These are phyloP conservation scores for Ceratobasidium papillatum DNA, from an alignment of 1,284 basidiomycete species.

Conservation along the genomic window DNA sequence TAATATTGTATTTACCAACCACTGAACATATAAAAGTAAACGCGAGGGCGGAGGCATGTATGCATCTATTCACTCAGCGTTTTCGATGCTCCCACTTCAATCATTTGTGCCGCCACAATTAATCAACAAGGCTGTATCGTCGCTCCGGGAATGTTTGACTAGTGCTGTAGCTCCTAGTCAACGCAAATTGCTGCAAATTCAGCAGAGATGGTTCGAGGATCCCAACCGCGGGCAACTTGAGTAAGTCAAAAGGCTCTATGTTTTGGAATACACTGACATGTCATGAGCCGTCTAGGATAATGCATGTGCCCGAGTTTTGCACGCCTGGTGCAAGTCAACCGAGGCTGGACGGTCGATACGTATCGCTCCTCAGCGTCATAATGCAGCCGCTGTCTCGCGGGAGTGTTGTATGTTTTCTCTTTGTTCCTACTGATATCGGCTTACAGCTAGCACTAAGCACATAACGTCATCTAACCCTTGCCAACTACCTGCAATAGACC, in stretches of 20 bases:
- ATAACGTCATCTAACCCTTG: slow-evolving; percentile 37
- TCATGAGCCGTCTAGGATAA: slow-evolving; percentile 23
- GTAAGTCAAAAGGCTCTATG: slow-evolving; percentile 27
- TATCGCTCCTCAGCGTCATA: slow-evolving; percentile 40
- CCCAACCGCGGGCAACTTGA: slow-evolving; percentile 41
- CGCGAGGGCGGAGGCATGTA: slow-evolving; percentile 40
- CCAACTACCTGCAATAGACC: slow-evolving; percentile 42
- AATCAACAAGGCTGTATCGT: slow-evolving; percentile 5
- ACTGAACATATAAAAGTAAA: not conserved
- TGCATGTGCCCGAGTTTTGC: slow-evolving; percentile 44
- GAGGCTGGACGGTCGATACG: slow-evolving; percentile 33
- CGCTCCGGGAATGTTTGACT: not conserved
- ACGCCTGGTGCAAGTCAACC: slow-evolving; percentile 36
- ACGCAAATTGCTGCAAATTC: slow-evolving; percentile 30
- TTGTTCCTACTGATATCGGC: too few relatives aligned
- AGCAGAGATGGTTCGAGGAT: slow-evolving; percentile 41
- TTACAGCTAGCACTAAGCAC: slow-evolving; percentile 33
- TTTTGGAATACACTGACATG: not conserved
- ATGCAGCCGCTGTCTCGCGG: slow-evolving; percentile 43
- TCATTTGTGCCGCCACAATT: slow-evolving; percentile 13
- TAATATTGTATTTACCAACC: not conserved
- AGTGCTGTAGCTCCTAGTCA: not conserved
- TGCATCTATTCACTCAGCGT: slow-evolving; percentile 44
- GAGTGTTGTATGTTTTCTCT: slow-evolving; percentile 31
- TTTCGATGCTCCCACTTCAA: slow-evolving; percentile 40